Evolutionary conservation across 305 asterid genomes (phyloP).

Genomic region (Plantago coronopus): DNA sequence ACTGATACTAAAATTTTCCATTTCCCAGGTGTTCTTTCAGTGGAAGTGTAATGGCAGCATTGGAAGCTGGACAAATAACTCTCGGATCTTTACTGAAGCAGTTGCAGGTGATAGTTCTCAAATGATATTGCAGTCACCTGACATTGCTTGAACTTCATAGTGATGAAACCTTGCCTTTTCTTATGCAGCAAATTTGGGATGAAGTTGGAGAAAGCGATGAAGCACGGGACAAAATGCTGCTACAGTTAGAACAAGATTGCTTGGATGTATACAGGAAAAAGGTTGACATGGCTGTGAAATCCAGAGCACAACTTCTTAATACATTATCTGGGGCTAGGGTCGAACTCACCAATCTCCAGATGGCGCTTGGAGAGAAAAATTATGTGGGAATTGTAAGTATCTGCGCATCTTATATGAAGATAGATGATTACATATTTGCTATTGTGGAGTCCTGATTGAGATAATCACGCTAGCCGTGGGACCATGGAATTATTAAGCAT

Average conservation of each 20-base stretch:
- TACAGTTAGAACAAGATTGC: slow-evolving; percentile 96
- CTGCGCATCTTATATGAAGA: background rate
- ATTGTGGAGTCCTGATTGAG: slow-evolving; percentile 1
- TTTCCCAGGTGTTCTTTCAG: slow-evolving; percentile 32
- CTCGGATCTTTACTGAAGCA: slow-evolving; percentile 82
- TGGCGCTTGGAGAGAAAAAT: slow-evolving; percentile 91
- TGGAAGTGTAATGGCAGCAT: slow-evolving; percentile 56
- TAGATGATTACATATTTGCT: background rate
- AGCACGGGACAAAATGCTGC: slow-evolving; percentile 90
- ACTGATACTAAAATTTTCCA: slow-evolving; percentile 15
- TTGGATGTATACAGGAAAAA: slow-evolving; percentile 92
- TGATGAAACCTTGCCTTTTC: too few relatives aligned
- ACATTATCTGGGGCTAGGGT: slow-evolving; percentile 83
- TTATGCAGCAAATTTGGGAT: slow-evolving; percentile 91
- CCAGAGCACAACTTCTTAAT: slow-evolving; percentile 85
- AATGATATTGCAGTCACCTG: background rate
- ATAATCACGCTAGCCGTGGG: background rate
- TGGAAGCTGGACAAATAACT: slow-evolving; percentile 58
- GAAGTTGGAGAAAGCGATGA: slow-evolving; percentile 98
- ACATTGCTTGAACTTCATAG: background rate
- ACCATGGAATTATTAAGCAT: background rate
- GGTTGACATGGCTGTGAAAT: slow-evolving; percentile 83
- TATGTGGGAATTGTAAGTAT: slow-evolving; percentile 71
- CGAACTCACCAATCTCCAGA: slow-evolving; percentile 75
- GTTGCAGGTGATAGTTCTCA: slow-evolving; percentile 58